A percentile compares a stretch with the other conserved stretches of the same genome.
Conservation (phyloP, 1,284 basidiomycete genomes). For the Rhodofomes roseus region DNA sequence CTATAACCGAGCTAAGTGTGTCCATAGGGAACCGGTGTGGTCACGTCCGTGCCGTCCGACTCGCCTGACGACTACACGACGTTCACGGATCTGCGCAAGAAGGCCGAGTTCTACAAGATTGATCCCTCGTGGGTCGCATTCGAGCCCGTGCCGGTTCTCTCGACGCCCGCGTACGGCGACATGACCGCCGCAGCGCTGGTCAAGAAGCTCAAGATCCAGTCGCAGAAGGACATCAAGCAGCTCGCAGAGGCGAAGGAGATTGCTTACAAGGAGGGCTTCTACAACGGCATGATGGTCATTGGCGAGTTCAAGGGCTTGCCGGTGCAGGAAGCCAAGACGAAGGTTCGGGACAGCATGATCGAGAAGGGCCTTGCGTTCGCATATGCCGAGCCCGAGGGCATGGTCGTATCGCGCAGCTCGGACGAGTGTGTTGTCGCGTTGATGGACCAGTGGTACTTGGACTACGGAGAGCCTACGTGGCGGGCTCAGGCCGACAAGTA, state of each 20-base stretch:
- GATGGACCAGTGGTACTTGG: slow-evolving; percentile 99
- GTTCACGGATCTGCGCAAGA: slow-evolving; percentile 91
- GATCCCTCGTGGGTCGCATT: slow-evolving; percentile 86
- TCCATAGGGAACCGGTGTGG: slow-evolving; percentile 89
- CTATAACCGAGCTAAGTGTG: not conserved
- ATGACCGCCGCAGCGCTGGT: slow-evolving; percentile 88
- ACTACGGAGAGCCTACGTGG: slow-evolving; percentile 94
- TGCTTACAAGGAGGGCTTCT: slow-evolving; percentile 99
- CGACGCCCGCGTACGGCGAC: slow-evolving; percentile 88
- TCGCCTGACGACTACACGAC: slow-evolving; percentile 97
- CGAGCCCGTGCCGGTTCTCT: slow-evolving; percentile 87
- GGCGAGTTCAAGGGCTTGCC: slow-evolving; percentile 86
- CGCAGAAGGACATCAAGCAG: slow-evolving; percentile 91
- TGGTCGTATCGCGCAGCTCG: slow-evolving; percentile 85
- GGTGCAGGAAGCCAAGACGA: slow-evolving; percentile 90
- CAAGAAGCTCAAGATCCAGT: slow-evolving; percentile 92
- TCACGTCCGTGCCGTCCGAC: slow-evolving; percentile 97
- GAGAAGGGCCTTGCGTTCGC: slow-evolving; percentile 75
- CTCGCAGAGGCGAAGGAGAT: slow-evolving; percentile 97
- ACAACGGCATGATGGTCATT: slow-evolving; percentile 86
- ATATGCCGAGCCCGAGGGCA: slow-evolving; percentile 95
- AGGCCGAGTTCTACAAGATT: slow-evolving; percentile 96
- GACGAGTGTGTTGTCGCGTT: slow-evolving; percentile 98
- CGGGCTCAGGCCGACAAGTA: slow-evolving; percentile 82
- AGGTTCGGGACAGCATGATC: slow-evolving; percentile 87